These are phyloP conservation scores for Diaporthe humulicola DNA, from an alignment of 2,329 filamentous ascomycete species.

Conservation along the genomic window DNA sequence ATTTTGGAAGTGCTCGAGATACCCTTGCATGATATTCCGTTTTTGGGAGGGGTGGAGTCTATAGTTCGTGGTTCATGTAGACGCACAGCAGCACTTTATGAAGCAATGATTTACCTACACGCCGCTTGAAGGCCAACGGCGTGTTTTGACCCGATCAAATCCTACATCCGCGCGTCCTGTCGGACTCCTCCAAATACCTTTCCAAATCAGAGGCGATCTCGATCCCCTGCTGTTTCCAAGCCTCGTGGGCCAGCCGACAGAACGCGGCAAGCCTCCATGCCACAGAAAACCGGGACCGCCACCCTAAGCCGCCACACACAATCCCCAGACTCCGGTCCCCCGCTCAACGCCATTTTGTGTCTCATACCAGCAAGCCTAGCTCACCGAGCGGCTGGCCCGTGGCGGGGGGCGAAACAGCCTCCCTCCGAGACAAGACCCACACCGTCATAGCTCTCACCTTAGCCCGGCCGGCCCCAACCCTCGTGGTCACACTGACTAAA, in stretches of 20 bases:
- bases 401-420: too few relatives aligned
- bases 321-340: background rate
- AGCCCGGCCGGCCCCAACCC: background rate
- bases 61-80: background rate
- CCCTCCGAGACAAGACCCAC: background rate
- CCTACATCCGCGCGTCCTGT: background rate
- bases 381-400: background rate
- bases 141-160: background rate
- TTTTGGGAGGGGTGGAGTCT: background rate
- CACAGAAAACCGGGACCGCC: background rate
- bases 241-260: constrained; percentile 14
- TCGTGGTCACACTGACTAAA: background rate
- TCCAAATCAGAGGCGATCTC: background rate
- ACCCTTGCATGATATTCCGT: constrained; percentile 16
- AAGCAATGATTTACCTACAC: background rate
- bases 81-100: background rate
- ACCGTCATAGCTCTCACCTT: background rate
- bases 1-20: constrained; percentile 8
- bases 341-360: background rate
- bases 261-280: background rate
- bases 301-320: background rate
- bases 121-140: background rate
- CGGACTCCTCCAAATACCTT: background rate
- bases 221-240: background rate
- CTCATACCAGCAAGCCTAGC: background rate